Evolutionary conservation across 441 rosid species (phyloP).

Genomic region (Pelargonium cotyledonis): DNA sequence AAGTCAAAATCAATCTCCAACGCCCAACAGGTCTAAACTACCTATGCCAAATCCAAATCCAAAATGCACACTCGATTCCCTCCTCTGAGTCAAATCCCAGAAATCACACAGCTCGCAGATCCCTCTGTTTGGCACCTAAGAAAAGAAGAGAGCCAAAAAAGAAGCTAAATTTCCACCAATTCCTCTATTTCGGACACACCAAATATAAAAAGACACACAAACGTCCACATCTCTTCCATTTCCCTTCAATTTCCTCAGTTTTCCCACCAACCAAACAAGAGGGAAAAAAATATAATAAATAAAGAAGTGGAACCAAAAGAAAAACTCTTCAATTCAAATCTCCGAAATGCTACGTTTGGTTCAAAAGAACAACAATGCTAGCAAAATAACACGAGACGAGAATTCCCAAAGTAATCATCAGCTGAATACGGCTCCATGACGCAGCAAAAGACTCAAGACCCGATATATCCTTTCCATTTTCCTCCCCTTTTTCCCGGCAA

Average conservation of each 20-base stretch:
- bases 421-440: background rate
- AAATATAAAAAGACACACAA: background rate
- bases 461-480: background rate
- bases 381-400: background rate
- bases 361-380: background rate
- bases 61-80: background rate
- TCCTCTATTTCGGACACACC: background rate
- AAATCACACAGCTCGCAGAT: background rate
- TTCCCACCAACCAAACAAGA: background rate
- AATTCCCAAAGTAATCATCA: background rate
- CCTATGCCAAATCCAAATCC: background rate
- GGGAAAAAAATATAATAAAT: background rate
- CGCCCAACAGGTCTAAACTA: background rate
- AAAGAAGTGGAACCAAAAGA: background rate
- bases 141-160: background rate
- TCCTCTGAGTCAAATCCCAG: background rate
- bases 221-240: background rate
- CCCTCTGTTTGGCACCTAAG: background rate
- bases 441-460: background rate
- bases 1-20: slow-evolving; percentile 30
- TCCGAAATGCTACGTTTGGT: background rate
- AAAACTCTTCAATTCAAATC: background rate
- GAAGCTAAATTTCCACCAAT: background rate
- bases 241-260: background rate
- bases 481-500: background rate